Evolutionary conservation across 1,284 basidiomycete species (phyloP), one percentile per base, ranked within the genome.

Genomic region (Melanopsichium pennsylvanicum): DNA sequence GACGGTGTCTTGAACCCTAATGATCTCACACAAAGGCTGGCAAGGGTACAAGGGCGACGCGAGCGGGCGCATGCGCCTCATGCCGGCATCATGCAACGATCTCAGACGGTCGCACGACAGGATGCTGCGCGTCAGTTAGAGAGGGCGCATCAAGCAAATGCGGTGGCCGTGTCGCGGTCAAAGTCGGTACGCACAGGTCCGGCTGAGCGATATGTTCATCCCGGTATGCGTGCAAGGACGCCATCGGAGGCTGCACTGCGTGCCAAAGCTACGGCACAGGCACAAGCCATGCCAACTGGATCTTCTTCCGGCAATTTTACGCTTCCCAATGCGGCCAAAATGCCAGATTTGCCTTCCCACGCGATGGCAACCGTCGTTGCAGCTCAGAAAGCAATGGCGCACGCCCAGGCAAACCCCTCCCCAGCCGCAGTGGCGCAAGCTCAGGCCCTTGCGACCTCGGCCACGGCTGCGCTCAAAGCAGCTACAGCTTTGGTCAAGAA

Each of bases 221-320:
- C 64, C 3, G 64, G 58, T n/a, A 36, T 68, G 58, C 54, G 49
- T 12, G 52, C 52, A 6, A 50, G 64, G 35, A 68, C 64, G 16
- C 64, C 67, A 2, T 63, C 59, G 2, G 67, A 70, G 34, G 67
- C 67, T 34, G 60, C 59, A 0, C 42, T 61, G 57, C 61, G 67
- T 8, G 56, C 61, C 41, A 64, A 52, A 38, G 67, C 56, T 15
- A 58, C 50, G 61, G 52, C 46, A 5, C 68, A 64, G 29, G 57
- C 51, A 5, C 68, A 64, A 33, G 57, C 51, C 4, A 31, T 48
- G 47, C 51, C 60, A 18, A 55, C 47, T 11, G 51, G 39, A 15
- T 35, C 50, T 12, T 56, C 50, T 0, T 41, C 46, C 3, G 45
- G 48, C 36, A 59, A 47, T 32, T 44, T 56, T 16, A 46, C 44